Conservation (phyloP, 257 asterid species). For the Solanum etuberosum region DNA sequence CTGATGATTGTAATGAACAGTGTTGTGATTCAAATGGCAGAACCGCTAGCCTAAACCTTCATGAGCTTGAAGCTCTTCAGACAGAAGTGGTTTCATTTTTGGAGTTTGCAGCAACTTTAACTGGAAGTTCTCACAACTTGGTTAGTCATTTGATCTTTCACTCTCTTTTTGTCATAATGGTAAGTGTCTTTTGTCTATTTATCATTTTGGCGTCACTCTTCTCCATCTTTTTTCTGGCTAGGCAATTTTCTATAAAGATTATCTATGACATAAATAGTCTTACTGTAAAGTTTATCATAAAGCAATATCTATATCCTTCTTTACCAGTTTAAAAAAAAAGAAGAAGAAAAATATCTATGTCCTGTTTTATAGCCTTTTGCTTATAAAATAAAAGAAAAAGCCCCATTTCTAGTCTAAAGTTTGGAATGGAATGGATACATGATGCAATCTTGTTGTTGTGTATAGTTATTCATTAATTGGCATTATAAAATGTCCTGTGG, state of each 20-base stretch:
- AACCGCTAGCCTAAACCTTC: conserved; percentile 13
- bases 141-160: conserved; percentile 39
- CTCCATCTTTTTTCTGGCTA: background rate
- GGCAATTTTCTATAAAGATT: background rate
- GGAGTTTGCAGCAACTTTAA: conserved; percentile 78
- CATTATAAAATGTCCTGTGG: background rate
- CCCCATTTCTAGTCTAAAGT: background rate
- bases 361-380: background rate
- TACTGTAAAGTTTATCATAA: background rate
- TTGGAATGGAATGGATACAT: background rate
- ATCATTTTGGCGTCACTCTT: background rate
- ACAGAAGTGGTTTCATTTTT: conserved; percentile 64
- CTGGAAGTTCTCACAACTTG: conserved; percentile 83
- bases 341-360: background rate
- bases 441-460: background rate
- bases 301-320: background rate
- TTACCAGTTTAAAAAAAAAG: background rate
- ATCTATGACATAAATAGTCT: background rate
- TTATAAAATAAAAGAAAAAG: background rate
- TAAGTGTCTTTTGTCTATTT: background rate
- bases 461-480: background rate
- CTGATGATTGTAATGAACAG: conserved; percentile 16
- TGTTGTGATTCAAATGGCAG: conserved; percentile 21
- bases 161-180: conserved; percentile 1
- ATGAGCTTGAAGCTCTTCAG: conserved; percentile 49